Evolutionary conservation across 1,284 basidiomycete species (phyloP), one percentile per base, ranked within the genome.

Genomic region (Ceratobasidium sp.): DNA sequence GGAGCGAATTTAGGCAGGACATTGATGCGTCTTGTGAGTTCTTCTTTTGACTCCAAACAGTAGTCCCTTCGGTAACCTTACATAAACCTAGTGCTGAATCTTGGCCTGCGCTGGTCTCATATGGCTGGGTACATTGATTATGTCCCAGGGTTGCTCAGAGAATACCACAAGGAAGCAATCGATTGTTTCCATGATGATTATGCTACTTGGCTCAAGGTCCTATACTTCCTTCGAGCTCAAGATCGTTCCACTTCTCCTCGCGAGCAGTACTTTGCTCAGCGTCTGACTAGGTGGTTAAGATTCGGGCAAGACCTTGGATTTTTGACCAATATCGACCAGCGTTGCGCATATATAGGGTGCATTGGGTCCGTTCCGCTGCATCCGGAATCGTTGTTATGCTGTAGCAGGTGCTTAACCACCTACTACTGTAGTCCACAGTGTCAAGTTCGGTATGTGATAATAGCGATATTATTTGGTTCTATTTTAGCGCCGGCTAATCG

Each of bases 101-200:
- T n/a, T n/a, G n/a, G n/a, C n/a, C n/a, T n/a, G n/a, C n/a, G 53
- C 53, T 55, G 53, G 53, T 55, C 7, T 55, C 53, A 55, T 55
- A 55, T 55, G n/a, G 53, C 23, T n/a, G 53, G 53, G 53, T 55
- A 55, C 9, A 55, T 55, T 20, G 53, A 55, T n/a, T n/a, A 20
- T 9, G 53, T 55, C 20, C 53, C 53, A 23, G 53, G 53, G 20
- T 12, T 55, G 9, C 53, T 55, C 53, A 4, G 9, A 55, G 20
- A 55, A 6, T 55, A 55, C 20, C 9, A 55, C 53, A n/a, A 55
- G 20, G 6, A n/a, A 55, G 53, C 53, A 20, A 23, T 2, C 53
- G 20, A 55, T n/a, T n/a, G 53, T 9, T 55, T 55, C n/a, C 3
- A 55, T 20, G 3, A 55, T 3, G 53, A 55, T 7, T 55, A 55